These are phyloP conservation scores for Rachicladosporium sp. DNA, from an alignment of 2,329 filamentous ascomycete species.

Conservation along the genomic window DNA sequence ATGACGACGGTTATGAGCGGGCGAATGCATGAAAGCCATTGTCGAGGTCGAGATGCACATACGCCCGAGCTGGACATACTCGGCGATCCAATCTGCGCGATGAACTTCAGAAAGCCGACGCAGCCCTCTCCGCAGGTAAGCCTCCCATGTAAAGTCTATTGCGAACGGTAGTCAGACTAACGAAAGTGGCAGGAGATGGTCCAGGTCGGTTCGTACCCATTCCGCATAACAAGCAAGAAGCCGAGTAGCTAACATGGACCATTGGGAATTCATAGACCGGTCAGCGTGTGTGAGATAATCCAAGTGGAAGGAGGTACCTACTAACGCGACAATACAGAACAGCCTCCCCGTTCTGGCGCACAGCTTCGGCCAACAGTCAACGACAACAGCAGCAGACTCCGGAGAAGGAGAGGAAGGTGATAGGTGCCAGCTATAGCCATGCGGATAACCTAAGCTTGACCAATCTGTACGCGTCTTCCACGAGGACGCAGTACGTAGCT, in stretches of 20 bases:
- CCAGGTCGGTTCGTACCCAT: conserved; percentile 76
- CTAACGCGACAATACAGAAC: conserved; percentile 43
- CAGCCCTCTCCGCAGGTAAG: conserved; percentile 31
- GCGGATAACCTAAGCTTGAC: conserved; percentile 87
- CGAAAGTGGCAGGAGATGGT: conserved; percentile 73
- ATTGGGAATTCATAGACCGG: conserved; percentile 23
- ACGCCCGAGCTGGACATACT: no score
- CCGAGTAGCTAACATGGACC: conserved; percentile 27
- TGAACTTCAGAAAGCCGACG: conserved; percentile 33
- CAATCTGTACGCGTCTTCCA: conserved; percentile 48
- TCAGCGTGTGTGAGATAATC: conserved; percentile 18
- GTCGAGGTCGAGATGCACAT: no score
- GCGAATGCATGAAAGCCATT: no score
- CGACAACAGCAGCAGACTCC: conserved; percentile 31
- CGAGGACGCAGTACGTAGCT: not conserved
- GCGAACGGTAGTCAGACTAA: conserved; percentile 13
- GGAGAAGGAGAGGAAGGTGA: conserved; percentile 57
- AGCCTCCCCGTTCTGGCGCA: conserved; percentile 78
- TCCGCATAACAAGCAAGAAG: conserved; percentile 11
- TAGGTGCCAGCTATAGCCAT: conserved; percentile 92
- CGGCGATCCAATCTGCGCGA: conserved; percentile 10
- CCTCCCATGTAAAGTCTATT: conserved; percentile 4
- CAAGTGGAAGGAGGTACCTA: not conserved
- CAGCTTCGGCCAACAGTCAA: conserved; percentile 36
- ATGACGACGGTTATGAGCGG: no score